phyloP scores from a whole-genome alignment of 106 monocot genomes.

The Agapanthus africanus region DNA sequence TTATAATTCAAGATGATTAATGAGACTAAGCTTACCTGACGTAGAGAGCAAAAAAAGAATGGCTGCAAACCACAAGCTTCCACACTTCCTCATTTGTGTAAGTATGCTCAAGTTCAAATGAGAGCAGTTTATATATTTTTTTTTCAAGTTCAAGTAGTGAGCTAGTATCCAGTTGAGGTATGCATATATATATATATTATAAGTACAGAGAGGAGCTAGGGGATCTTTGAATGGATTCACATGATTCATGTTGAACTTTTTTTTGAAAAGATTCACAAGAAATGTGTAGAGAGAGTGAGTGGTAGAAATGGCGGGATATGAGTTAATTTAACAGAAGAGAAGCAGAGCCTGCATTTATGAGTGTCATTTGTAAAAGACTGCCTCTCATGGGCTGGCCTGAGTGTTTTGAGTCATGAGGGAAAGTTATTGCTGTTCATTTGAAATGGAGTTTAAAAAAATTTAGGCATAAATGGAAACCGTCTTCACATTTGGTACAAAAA shows the following conservation, averaged over 20 bases:
- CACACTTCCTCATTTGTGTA: slow-evolving; percentile 15
- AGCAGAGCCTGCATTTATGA: slow-evolving; percentile 11
- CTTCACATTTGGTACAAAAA: too few relatives aligned
- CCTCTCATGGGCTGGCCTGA: not conserved
- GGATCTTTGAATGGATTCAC: slow-evolving; percentile 34
- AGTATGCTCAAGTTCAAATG: not conserved
- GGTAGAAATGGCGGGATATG: not conserved
- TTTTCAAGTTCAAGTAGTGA: not conserved
- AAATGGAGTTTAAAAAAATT: too few relatives aligned
- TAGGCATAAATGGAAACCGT: too few relatives aligned
- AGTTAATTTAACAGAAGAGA: too few relatives aligned
- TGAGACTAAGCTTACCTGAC: not conserved
- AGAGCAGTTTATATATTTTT: not conserved
- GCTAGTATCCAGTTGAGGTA: not conserved
- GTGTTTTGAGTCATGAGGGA: too few relatives aligned
- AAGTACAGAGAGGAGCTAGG: not conserved
- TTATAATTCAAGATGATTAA: not conserved
- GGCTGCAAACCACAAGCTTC: not conserved
- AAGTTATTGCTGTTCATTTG: too few relatives aligned
- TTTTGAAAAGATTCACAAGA: slow-evolving; percentile 21
- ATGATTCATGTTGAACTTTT: slow-evolving; percentile 25
- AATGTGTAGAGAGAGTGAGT: not conserved
- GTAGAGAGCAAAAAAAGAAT: slow-evolving; percentile 15
- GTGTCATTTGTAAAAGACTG: slow-evolving; percentile 34
- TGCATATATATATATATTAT: not conserved